phyloP scores from a whole-genome alignment of 2,329 filamentous ascomycete species.

The Pezicula neosporulosa region DNA sequence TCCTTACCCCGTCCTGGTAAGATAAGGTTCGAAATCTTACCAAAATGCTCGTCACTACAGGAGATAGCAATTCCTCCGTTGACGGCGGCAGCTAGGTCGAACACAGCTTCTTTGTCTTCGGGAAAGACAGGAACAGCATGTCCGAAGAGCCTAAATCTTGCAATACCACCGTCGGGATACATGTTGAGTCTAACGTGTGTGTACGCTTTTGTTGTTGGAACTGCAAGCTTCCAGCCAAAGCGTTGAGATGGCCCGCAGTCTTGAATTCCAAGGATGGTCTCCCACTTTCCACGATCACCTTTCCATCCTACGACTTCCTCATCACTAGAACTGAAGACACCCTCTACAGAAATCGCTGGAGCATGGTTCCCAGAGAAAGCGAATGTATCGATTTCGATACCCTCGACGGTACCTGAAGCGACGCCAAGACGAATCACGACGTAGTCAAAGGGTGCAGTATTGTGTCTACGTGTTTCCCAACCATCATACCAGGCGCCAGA shows the following conservation, averaged over 20 bases:
- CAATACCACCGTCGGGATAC: conserved; percentile 84
- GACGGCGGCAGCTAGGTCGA: conserved; percentile 74
- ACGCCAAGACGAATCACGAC: conserved; percentile 64
- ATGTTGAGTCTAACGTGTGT: conserved; percentile 79
- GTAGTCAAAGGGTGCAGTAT: conserved; percentile 62
- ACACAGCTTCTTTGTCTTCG: conserved; percentile 56
- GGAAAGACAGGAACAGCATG: conserved; percentile 75
- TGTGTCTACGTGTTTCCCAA: conserved; percentile 67
- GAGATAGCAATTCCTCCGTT: conserved; percentile 74
- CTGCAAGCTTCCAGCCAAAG: conserved; percentile 67
- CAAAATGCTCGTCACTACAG: conserved; percentile 83
- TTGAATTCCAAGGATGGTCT: conserved; percentile 65
- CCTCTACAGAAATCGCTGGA: conserved; percentile 74
- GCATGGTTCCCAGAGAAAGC: conserved; percentile 83
- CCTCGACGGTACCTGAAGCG: conserved; percentile 67
- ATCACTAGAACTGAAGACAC: conserved; percentile 63
- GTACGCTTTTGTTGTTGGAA: conserved; percentile 61
- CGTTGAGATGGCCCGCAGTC: conserved; percentile 72
- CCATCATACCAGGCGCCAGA: conserved; percentile 70
- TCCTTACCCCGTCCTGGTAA: conserved; percentile 75
- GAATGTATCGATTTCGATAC: conserved; percentile 76
- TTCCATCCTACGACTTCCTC: conserved; percentile 63
- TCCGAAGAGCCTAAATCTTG: conserved; percentile 74
- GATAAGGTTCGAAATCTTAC: conserved; percentile 76
- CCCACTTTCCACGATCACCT: conserved; percentile 60